phyloP scores from a whole-genome alignment of 2,329 filamentous ascomycete species.

The Ceratocystis colombiana region DNA sequence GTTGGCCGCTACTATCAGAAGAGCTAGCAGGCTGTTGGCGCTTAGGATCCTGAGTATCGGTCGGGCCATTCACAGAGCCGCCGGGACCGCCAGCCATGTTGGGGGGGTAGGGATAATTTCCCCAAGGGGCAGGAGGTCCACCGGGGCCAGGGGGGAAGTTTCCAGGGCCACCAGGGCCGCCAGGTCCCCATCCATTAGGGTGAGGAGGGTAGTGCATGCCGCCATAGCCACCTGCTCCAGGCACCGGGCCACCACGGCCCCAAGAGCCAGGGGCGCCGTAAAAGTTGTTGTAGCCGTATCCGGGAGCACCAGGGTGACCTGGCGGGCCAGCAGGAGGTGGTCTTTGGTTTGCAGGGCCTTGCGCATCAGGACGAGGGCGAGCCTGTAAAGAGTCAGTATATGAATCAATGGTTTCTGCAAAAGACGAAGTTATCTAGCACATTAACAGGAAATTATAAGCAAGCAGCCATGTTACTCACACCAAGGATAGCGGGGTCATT shows the following conservation, averaged over 20 bases:
- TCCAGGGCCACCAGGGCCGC: slow-evolving; percentile 60
- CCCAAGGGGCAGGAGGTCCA: slow-evolving; percentile 50
- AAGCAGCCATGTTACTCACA: slow-evolving; percentile 54
- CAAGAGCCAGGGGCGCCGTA: slow-evolving; percentile 47
- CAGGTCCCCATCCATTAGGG: slow-evolving; percentile 68
- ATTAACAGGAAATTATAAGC: neutral
- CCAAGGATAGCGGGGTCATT: slow-evolving; percentile 94
- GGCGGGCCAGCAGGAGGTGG: slow-evolving; percentile 15
- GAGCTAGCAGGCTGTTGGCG: slow-evolving; percentile 27
- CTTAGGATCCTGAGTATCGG: slow-evolving; percentile 16
- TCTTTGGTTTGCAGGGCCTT: slow-evolving; percentile 17
- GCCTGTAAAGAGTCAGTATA: slow-evolving; percentile 19
- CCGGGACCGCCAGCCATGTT: slow-evolving; percentile 16
- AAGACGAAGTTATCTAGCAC: neutral
- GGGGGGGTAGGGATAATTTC: slow-evolving; percentile 51
- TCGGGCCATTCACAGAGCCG: slow-evolving; percentile 23
- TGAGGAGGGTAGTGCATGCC: slow-evolving; percentile 61
- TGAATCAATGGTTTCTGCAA: neutral
- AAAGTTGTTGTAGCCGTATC: slow-evolving; percentile 32
- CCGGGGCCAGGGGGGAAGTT: slow-evolving; percentile 51
- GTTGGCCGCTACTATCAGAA: slow-evolving; percentile 36
- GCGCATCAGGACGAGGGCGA: slow-evolving; percentile 25
- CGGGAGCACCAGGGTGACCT: slow-evolving; percentile 20
- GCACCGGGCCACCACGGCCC: slow-evolving; percentile 44
- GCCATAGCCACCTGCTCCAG: slow-evolving; percentile 23